Percentiles rank a stretch among this genome's conserved stretches.
phyloP scores from a whole-genome alignment of 202 grass and related monocot species.

The Alloteropsis angusta region DNA sequence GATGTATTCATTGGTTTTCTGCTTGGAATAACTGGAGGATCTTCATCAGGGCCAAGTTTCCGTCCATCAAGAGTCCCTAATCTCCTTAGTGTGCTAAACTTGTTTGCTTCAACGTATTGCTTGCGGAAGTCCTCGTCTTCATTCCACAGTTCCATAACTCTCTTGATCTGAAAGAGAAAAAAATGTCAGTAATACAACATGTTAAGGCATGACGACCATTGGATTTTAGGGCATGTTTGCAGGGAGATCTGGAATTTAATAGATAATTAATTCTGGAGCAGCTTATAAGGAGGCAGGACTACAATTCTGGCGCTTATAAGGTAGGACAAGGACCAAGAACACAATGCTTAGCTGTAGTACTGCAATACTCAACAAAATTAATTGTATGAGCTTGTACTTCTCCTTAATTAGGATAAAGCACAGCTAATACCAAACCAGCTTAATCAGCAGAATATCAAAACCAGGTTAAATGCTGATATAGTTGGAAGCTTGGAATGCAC shows the following conservation, averaged over 20 bases:
- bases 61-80: slow-evolving; percentile 75
- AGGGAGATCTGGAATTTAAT: not conserved
- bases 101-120: slow-evolving; percentile 46
- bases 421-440: not conserved
- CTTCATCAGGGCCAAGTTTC: slow-evolving; percentile 68
- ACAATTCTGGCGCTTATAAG: not conserved
- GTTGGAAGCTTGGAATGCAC: not conserved
- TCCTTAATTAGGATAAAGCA: slow-evolving; percentile 14
- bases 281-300: too few relatives aligned
- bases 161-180: slow-evolving; percentile 21
- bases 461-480: not conserved
- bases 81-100: slow-evolving; percentile 30
- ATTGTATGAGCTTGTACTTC: not conserved
- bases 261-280: not conserved
- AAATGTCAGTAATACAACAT: not conserved
- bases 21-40: slow-evolving; percentile 42
- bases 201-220: not conserved
- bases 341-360: not conserved
- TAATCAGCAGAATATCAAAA: not conserved
- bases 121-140: slow-evolving; percentile 37
- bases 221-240: not conserved
- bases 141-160: slow-evolving; percentile 40
- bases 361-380: not conserved
- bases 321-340: not conserved
- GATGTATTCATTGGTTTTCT: slow-evolving; percentile 26